phyloP scores from a whole-genome alignment of 2,329 filamentous ascomycete genomes.

The Clonostachys byssicola region DNA sequence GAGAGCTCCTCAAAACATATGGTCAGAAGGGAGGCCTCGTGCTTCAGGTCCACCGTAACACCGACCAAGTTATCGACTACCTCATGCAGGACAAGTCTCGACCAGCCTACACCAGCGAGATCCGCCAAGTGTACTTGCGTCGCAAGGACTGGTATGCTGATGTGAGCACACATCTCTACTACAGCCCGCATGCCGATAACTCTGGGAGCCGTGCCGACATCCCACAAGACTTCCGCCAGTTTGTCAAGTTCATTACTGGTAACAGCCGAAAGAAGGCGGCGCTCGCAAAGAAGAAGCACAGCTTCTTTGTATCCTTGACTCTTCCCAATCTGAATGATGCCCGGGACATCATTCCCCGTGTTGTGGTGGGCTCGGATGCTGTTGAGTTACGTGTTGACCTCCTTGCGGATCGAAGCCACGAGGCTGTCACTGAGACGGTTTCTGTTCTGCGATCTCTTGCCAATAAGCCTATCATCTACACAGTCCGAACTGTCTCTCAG shows the following conservation, averaged over 20 bases:
- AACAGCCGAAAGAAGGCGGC: constrained; percentile 40
- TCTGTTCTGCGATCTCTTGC: constrained; percentile 71
- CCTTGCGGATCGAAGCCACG: constrained; percentile 68
- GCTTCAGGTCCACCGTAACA: constrained; percentile 81
- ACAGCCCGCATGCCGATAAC: constrained; percentile 61
- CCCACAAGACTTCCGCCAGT: constrained; percentile 26
- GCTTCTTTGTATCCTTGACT: constrained; percentile 92
- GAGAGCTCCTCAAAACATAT: constrained; percentile 70
- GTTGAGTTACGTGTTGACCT: constrained; percentile 94
- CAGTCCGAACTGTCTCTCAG: constrained; percentile 79
- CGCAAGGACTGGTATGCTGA: constrained; percentile 86
- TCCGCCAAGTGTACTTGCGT: constrained; percentile 84
- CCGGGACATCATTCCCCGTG: constrained; percentile 61
- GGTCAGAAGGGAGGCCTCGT: constrained; percentile 77
- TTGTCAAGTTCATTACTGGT: constrained; percentile 31
- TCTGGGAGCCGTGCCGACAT: constrained; percentile 9
- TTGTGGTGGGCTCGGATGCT: constrained; percentile 83
- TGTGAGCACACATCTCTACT: constrained; percentile 93
- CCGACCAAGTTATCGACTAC: constrained; percentile 84
- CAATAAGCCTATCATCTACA: constrained; percentile 84
- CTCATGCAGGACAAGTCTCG: constrained; percentile 84
- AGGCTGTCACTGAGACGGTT: constrained; percentile 79
- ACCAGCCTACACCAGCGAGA: constrained; percentile 89
- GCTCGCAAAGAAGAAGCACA: constrained; percentile 55
- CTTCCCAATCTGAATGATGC: constrained; percentile 67